Evolutionary conservation across 495 filamentous ascomycete genomes (phyloP).

Genomic region (Podospora pseudoanserina): DNA sequence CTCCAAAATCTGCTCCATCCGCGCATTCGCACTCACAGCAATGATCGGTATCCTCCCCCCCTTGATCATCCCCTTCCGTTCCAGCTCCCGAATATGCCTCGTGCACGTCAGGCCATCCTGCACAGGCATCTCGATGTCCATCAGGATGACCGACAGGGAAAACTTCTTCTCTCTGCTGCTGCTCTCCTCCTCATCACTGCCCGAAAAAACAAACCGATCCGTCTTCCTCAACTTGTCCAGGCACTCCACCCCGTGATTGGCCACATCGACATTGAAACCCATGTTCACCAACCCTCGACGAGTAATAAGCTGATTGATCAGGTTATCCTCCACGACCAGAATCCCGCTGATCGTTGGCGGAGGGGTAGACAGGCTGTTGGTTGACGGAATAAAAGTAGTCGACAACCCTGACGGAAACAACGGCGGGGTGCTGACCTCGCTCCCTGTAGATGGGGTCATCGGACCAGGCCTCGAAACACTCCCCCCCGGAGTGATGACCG

Average conservation of each 20-base stretch:
- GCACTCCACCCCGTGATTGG: slow-evolving; percentile 74
- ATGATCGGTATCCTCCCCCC: slow-evolving; percentile 65
- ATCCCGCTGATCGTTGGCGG: slow-evolving; percentile 39
- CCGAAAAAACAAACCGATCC: slow-evolving; percentile 28
- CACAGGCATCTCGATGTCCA: slow-evolving; percentile 85
- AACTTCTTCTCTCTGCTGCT: slow-evolving; percentile 17
- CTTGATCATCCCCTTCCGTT: slow-evolving; percentile 45
- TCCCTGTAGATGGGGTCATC: slow-evolving; percentile 8
- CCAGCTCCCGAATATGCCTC: slow-evolving; percentile 60
- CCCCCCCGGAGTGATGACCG: background rate
- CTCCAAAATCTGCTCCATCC: slow-evolving; percentile 61
- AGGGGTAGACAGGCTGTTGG: background rate
- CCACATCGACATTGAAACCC: slow-evolving; percentile 63
- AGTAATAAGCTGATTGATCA: slow-evolving; percentile 70
- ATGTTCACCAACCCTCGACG: slow-evolving; percentile 58
- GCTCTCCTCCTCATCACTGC: slow-evolving; percentile 28
- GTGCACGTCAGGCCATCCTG: slow-evolving; percentile 76
- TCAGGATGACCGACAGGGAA: slow-evolving; percentile 54
- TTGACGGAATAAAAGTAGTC: background rate
- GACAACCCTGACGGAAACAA: background rate
- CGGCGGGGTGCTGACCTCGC: background rate
- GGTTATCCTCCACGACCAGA: slow-evolving; percentile 73
- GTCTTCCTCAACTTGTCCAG: slow-evolving; percentile 47
- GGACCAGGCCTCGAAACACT: background rate
- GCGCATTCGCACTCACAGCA: slow-evolving; percentile 73